Evolutionary conservation across 148 eudicot genomes (phyloP).

Genomic region (Camellia sinensis): DNA sequence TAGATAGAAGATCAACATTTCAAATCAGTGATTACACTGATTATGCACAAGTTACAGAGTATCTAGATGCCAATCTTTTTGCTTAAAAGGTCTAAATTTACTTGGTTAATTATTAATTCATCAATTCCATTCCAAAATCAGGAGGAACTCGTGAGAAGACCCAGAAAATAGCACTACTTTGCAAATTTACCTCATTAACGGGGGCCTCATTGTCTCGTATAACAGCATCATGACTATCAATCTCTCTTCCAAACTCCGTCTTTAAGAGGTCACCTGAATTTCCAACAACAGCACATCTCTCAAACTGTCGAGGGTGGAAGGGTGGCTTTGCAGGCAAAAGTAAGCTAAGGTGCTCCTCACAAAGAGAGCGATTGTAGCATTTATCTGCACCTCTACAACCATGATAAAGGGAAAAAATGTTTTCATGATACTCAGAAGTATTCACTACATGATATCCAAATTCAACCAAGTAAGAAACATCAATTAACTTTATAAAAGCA

Average conservation of each 20-base stretch:
- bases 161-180: not conserved
- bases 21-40: not conserved
- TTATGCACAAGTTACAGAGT: not conserved
- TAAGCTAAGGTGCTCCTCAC: constrained; percentile 85
- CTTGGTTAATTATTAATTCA: not conserved
- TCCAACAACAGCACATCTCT: constrained; percentile 97
- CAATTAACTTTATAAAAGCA: constrained; percentile 1
- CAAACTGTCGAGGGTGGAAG: constrained; percentile 85
- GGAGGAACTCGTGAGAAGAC: not conserved
- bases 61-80: not conserved
- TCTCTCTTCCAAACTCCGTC: constrained; percentile 89
- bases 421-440: not conserved
- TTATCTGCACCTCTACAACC: constrained; percentile 63
- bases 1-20: not conserved
- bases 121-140: not conserved
- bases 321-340: constrained; percentile 90
- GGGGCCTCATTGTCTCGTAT: constrained; percentile 98
- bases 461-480: constrained; percentile 6
- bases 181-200: constrained; percentile 67
- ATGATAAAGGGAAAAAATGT: constrained; percentile 2
- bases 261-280: constrained; percentile 93
- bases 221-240: constrained; percentile 91
- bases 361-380: constrained; percentile 82
- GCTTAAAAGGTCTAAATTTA: not conserved
- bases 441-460: not conserved